Percentiles rank a stretch among this genome's conserved stretches.
Conservation (phyloP, 192 early-diverging fungal species). For the Coemansia sp. region DNA sequence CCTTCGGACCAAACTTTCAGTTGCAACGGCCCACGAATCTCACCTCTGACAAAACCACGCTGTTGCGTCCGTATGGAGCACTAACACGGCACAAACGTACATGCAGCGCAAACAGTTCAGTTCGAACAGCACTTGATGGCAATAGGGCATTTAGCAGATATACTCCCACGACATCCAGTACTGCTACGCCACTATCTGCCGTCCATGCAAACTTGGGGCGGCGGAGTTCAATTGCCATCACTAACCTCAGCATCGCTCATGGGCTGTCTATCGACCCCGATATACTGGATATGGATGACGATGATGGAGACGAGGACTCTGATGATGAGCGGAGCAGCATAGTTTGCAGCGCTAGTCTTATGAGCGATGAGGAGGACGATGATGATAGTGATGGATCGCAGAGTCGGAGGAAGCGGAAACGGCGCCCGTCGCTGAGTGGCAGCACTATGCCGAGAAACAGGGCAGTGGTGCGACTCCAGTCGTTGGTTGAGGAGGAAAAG, state of each 20-base stretch:
- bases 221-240: slow-evolving; percentile 36
- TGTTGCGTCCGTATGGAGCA: not conserved
- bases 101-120: slow-evolving; percentile 4
- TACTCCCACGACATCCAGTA: not conserved
- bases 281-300: slow-evolving; percentile 38
- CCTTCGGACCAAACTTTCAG: not conserved
- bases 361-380: slow-evolving; percentile 12
- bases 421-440: slow-evolving; percentile 20
- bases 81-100: not conserved
- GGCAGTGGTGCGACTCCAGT: slow-evolving; percentile 48
- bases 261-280: slow-evolving; percentile 34
- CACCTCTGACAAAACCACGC: not conserved
- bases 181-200: not conserved
- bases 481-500: slow-evolving; percentile 48
- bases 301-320: slow-evolving; percentile 23
- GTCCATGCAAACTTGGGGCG: slow-evolving; percentile 9
- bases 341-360: not conserved
- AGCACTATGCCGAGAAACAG: slow-evolving; percentile 44
- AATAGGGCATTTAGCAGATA: not conserved
- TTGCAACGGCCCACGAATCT: not conserved
- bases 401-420: not conserved
- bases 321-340: slow-evolving; percentile 8
- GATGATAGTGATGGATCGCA: slow-evolving; percentile 22
- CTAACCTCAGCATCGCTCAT: slow-evolving; percentile 25
- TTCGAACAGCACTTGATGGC: not conserved